Evolutionary conservation across 768 basidiomycete genomes (phyloP).

Genomic region (Suillus ampliporus): DNA sequence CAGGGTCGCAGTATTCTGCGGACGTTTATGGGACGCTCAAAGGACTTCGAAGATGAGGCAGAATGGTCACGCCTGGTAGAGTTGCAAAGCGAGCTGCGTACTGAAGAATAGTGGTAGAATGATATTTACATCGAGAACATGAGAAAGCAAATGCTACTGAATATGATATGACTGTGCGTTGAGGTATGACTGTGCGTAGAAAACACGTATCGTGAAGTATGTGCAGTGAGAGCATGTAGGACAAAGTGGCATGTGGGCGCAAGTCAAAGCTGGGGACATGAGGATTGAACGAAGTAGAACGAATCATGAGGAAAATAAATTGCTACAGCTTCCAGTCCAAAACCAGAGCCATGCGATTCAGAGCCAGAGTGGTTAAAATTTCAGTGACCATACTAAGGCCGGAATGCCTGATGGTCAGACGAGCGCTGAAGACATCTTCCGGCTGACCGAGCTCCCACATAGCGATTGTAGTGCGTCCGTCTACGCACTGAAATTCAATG

Average conservation of each 20-base stretch:
- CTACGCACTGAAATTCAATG: slow-evolving; percentile 55
- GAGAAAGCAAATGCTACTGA: neutral
- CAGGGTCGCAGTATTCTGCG: slow-evolving; percentile 88
- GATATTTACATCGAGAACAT: neutral
- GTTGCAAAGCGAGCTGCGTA: slow-evolving; percentile 46
- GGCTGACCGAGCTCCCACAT: slow-evolving; percentile 70
- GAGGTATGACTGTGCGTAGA: slow-evolving; percentile 17
- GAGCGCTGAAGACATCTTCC: slow-evolving; percentile 61
- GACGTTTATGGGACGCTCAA: slow-evolving; percentile 87
- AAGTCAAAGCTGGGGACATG: neutral
- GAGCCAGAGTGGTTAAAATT: slow-evolving; percentile 73
- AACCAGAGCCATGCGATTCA: slow-evolving; percentile 72
- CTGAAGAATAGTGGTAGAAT: slow-evolving; percentile 17
- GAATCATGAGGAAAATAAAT: slow-evolving; percentile 4
- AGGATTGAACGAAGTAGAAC: slow-evolving; percentile 1
- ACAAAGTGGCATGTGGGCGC: neutral
- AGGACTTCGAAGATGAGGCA: slow-evolving; percentile 86
- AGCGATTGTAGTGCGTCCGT: slow-evolving; percentile 65
- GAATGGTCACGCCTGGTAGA: slow-evolving; percentile 77
- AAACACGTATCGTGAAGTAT: slow-evolving; percentile 4
- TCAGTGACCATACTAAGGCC: slow-evolving; percentile 74
- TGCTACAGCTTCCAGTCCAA: slow-evolving; percentile 53
- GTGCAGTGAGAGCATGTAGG: slow-evolving; percentile 4
- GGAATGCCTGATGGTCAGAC: slow-evolving; percentile 60
- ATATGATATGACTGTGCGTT: slow-evolving; percentile 12